phyloP scores from a whole-genome alignment of 805 yeast genomes.

The Brettanomyces nanus region DNA sequence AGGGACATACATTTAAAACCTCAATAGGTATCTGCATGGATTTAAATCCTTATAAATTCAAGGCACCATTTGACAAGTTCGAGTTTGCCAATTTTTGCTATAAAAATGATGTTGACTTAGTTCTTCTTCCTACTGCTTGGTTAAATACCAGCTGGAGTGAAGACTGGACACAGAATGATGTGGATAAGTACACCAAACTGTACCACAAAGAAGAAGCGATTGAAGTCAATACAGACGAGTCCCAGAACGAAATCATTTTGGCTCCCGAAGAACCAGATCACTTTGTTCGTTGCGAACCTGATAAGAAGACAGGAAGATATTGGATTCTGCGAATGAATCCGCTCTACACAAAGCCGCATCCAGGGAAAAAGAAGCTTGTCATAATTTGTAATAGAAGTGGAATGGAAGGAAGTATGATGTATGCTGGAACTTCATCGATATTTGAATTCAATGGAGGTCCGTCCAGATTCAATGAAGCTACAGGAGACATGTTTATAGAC shows the following conservation, averaged over 20 bases:
- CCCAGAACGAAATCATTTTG: slow-evolving; percentile 4
- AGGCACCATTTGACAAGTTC: slow-evolving; percentile 65
- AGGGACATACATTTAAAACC: slow-evolving; percentile 28
- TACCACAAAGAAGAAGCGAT: slow-evolving; percentile 10
- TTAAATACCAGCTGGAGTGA: slow-evolving; percentile 37
- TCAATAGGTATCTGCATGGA: slow-evolving; percentile 93
- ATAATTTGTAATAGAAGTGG: slow-evolving; percentile 71
- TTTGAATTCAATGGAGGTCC: slow-evolving; percentile 41
- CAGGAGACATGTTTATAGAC: slow-evolving; percentile 24
- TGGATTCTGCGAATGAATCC: slow-evolving; percentile 60
- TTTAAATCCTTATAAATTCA: slow-evolving; percentile 75
- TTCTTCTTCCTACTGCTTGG: slow-evolving; percentile 88
- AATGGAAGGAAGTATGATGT: slow-evolving; percentile 57
- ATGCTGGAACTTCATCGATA: slow-evolving; percentile 60
- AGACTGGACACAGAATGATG: slow-evolving; percentile 15
- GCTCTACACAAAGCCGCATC: slow-evolving; percentile 14
- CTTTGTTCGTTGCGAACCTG: slow-evolving; percentile 11
- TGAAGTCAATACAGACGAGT: slow-evolving; percentile 13
- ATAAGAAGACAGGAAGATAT: slow-evolving; percentile 32
- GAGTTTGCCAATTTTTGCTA: slow-evolving; percentile 59
- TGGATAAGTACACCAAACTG: slow-evolving; percentile 10
- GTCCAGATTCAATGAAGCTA: slow-evolving; percentile 15
- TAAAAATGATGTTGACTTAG: slow-evolving; percentile 39
- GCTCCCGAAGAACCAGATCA: not conserved
- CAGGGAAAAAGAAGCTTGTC: slow-evolving; percentile 24